Evolutionary conservation across 192 early-diverging fungal species (phyloP), one percentile per base, ranked within the genome.

Genomic region (Rhizophagus clarus): DNA sequence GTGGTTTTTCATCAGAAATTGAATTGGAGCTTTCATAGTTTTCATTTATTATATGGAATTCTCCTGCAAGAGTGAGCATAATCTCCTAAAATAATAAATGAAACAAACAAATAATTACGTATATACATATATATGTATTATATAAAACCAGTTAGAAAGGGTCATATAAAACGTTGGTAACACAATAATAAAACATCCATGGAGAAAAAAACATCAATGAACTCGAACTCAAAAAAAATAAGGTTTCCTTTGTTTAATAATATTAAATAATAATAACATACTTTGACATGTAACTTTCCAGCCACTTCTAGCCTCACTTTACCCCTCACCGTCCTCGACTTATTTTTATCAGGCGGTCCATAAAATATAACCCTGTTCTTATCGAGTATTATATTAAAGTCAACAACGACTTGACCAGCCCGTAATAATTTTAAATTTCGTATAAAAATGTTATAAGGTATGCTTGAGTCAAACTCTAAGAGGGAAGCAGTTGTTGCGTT

Each of bases 251-350:
- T 6, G 17, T 56, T 56, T 56, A 7, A 51, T 17, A 51, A 22
- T 22, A 56, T 17, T 17, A 6, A 17, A n/a, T n/a, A 56, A 56
- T 56, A 32, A 15, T 32, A 14, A 67, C 15, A 34, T 74, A 74
- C 72, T 31, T 74, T 74, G 6, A 74, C 72, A 51, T 74, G 47
- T 61, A 74, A 31, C 22, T 61, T 74, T 22, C 72, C 72, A 32
- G 72, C 72, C n/a, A 74, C 47, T 74, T 74, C 72, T 34, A 74
- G 47, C 72, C 31, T 74, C 42, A 74, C 72, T 74, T 74, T 74
- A 15, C 72, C 72, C 47, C 72, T 74, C 45, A 74, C 72, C 24
- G 45, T 74, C 47, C 72, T 28, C 31, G 28, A 34, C 31, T 74
- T 74, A 49, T 56, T 26, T 29, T n/a, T 11, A 20, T 47, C 26